Evolutionary conservation across 2,329 filamentous ascomycete genomes (phyloP), one percentile per base, ranked within the genome.

Genomic region (Mariannaea elegans): DNA sequence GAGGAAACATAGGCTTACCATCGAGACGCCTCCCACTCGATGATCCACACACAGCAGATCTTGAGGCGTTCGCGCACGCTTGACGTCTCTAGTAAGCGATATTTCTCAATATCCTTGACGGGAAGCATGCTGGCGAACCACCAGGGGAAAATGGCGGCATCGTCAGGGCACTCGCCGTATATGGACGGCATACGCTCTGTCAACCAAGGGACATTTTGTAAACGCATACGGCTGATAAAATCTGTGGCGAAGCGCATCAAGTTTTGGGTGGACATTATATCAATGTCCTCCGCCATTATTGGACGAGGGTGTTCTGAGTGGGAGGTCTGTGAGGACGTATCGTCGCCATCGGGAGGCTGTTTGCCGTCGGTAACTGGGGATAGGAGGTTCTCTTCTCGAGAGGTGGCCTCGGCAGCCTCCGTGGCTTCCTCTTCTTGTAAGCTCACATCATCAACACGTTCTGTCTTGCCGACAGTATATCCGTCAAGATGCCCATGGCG

Each of bases 81-180:
- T 3, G 83, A 88, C 5, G 90, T 90, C 12, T 82, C 82, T 13
- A 97, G 77, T 18, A 97, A 78, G 12, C 84, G 82, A 66, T 97
- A 96, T 73, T 94, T 96, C 69, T 95, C 90, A 24, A 87, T 80
- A 23, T 95, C 91, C 13, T 85, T 84, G 34, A 95, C 87, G 0
- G 93, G 93, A 12, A 97, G 76, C 18, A 95, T 88, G 70, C 87
- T 92, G 9, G 91, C 93, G 66, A 97, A 90, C 94, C 94, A 97
- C 84, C 93, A 97, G 0, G 93, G 91, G 66, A 97, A 95, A 1
- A 87, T 75, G 3, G 88, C 88, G 1, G 92, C 88, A 69, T 97
- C 92, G 14, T 85, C 81, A 0, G 93, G 93, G 18, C 89, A 90
- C 58, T 90, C 86, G 12, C 93, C 93, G 65, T 94, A 95, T 6